Percentiles rank a stretch among this genome's conserved stretches.
These are phyloP conservation scores for Venturia oleaginea DNA, from an alignment of 2,329 filamentous ascomycete species.

Conservation along the genomic window DNA sequence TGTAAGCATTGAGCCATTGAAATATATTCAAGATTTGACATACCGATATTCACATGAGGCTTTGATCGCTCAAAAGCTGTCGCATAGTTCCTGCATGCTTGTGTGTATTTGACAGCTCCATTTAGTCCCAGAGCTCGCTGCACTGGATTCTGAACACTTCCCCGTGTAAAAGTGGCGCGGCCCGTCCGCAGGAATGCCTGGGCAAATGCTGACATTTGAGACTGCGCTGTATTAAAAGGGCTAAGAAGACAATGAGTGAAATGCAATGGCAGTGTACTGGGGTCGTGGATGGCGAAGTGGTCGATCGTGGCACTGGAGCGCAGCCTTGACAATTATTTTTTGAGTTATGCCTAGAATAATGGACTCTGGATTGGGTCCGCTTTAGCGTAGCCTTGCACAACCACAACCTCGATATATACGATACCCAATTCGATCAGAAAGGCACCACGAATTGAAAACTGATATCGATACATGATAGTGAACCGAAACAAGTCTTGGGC, in stretches of 20 bases:
- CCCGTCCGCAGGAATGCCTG: slow-evolving; percentile 77
- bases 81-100: slow-evolving; percentile 54
- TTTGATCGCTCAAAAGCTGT: slow-evolving; percentile 73
- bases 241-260: slow-evolving; percentile 3
- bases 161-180: slow-evolving; percentile 61
- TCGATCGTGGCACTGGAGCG: neutral
- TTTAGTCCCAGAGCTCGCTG: slow-evolving; percentile 58
- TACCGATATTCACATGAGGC: slow-evolving; percentile 97
- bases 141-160: slow-evolving; percentile 64
- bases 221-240: slow-evolving; percentile 16
- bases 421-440: too few relatives aligned
- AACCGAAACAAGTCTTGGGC: too few relatives aligned
- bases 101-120: slow-evolving; percentile 55
- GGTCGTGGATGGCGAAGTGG: neutral
- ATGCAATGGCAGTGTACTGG: neutral
- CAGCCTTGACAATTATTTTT: neutral
- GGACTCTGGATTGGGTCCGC: neutral
- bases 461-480: too few relatives aligned
- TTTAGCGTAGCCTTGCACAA: neutral
- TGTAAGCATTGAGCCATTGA: neutral
- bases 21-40: slow-evolving; percentile 18
- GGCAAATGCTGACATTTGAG: slow-evolving; percentile 71
- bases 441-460: too few relatives aligned
- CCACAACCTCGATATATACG: too few relatives aligned
- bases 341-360: neutral